Evolutionary conservation across 2,329 filamentous ascomycete genomes (phyloP).

Genomic region (Dothidotthia symphoricarpi): DNA sequence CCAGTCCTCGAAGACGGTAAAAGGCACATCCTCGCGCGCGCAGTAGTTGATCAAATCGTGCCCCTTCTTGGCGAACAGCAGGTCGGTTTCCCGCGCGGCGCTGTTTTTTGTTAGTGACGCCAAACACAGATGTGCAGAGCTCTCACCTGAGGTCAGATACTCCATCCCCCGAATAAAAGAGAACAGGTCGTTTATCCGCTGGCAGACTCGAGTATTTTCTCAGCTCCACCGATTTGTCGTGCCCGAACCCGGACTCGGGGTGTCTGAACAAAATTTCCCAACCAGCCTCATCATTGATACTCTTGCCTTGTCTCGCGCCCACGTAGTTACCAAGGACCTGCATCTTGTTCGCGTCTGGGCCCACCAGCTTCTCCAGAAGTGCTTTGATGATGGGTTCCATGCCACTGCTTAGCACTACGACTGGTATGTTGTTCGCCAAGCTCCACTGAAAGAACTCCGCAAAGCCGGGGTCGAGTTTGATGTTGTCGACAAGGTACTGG

Average conservation of each 20-base stretch:
- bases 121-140: no score
- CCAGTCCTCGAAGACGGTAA: constrained; percentile 85
- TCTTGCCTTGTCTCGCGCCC: constrained; percentile 64
- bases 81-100: constrained; percentile 86
- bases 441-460: constrained; percentile 84
- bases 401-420: constrained; percentile 87
- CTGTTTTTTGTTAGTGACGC: no score
- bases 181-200: constrained; percentile 65
- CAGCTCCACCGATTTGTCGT: constrained; percentile 93
- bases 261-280: constrained; percentile 91
- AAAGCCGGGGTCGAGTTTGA: constrained; percentile 86
- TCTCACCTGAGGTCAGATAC: constrained; percentile 91
- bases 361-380: constrained; percentile 75
- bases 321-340: constrained; percentile 91
- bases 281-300: constrained; percentile 76
- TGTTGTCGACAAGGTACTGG: constrained; percentile 72
- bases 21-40: constrained; percentile 78
- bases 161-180: constrained; percentile 95
- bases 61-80: constrained; percentile 90
- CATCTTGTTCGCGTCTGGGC: constrained; percentile 73
- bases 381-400: constrained; percentile 91
- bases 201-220: constrained; percentile 78
- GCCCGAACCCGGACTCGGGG: constrained; percentile 78
- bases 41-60: constrained; percentile 87
- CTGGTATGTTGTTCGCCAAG: constrained; percentile 76